These are phyloP conservation scores for Magnolia sinica DNA, from an alignment of 164 flowering plant species.

Conservation along the genomic window DNA sequence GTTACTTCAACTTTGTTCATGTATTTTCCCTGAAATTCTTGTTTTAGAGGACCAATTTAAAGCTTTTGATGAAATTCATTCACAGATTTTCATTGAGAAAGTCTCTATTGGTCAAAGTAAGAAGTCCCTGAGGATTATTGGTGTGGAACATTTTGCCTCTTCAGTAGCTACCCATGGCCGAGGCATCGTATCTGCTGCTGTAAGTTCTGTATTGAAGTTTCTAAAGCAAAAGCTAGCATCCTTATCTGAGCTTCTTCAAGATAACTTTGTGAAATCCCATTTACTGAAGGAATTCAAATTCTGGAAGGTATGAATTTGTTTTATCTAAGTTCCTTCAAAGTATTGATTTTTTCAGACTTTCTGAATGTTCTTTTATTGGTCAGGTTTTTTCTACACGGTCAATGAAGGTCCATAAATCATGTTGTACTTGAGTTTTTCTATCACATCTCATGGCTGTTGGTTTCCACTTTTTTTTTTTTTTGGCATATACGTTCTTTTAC, in stretches of 20 bases:
- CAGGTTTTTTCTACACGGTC: background rate
- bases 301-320: conserved; percentile 21
- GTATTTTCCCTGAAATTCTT: background rate
- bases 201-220: conserved; percentile 15
- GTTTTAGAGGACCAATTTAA: background rate
- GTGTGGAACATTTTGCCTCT: conserved; percentile 22
- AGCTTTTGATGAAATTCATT: background rate
- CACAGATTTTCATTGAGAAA: conserved; percentile 28
- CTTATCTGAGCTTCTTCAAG: conserved; percentile 21
- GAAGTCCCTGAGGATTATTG: conserved; percentile 18
- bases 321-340: background rate
- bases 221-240: conserved; percentile 15
- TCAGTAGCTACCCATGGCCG: conserved; percentile 21
- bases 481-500: too few species aligned
- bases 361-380: background rate
- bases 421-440: too few species aligned
- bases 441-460: too few species aligned
- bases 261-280: conserved; percentile 12
- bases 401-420: background rate
- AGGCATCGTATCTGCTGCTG: conserved; percentile 15
- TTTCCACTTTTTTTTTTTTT: too few species aligned
- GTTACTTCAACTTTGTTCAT: background rate
- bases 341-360: background rate
- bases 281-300: conserved; percentile 19
- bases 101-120: conserved; percentile 19